phyloP scores from a whole-genome alignment of 2,329 filamentous ascomycete species.

The Cordyceps militaris region DNA sequence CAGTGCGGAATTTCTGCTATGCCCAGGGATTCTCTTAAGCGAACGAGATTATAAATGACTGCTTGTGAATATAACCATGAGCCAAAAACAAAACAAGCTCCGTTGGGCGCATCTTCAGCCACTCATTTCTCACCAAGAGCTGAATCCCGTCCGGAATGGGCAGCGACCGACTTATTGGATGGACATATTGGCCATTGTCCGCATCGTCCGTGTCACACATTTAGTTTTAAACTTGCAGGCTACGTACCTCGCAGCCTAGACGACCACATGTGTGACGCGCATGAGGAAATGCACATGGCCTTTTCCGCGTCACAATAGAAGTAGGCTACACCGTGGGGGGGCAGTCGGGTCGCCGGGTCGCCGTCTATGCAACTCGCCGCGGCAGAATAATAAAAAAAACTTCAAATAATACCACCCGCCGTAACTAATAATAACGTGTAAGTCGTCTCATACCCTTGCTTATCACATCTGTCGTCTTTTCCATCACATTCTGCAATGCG shows the following conservation, averaged over 20 bases:
- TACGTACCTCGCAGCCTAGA: too few species aligned
- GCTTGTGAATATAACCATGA: background rate
- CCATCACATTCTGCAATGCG: background rate
- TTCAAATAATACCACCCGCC: too few species aligned
- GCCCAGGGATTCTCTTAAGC: background rate
- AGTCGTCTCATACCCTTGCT: background rate
- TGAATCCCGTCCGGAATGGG: background rate
- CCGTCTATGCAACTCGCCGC: too few species aligned
- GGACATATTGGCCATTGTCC: background rate
- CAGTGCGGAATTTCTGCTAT: background rate
- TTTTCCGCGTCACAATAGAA: background rate
- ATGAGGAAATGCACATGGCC: too few species aligned
- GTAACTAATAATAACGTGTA: too few species aligned
- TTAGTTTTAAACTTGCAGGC: too few species aligned
- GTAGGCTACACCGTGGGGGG: background rate
- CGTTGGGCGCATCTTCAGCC: background rate
- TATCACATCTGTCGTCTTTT: background rate
- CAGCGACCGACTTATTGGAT: background rate
- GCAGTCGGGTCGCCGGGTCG: too few species aligned
- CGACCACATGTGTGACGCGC: background rate
- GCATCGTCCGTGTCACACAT: background rate
- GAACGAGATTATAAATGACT: too few species aligned
- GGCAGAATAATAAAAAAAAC: too few species aligned
- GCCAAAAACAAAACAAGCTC: background rate
- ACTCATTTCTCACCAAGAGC: background rate